Evolutionary conservation across 306 rosid species (phyloP).

Genomic region (Biancaea sappan): DNA sequence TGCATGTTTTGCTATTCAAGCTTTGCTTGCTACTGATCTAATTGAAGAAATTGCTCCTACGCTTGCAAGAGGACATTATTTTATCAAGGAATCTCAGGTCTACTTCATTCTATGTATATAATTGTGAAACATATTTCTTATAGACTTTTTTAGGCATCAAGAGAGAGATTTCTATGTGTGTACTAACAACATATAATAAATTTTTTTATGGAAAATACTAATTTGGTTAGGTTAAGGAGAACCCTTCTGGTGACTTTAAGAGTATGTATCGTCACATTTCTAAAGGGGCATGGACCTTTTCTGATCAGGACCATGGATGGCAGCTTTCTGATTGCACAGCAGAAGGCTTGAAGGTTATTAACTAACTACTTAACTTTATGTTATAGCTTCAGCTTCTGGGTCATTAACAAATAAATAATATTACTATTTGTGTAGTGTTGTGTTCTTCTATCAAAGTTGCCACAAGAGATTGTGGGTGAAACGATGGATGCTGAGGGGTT

Average conservation of each 20-base stretch:
- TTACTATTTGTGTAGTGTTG: not conserved
- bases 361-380: not conserved
- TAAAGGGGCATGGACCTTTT: not conserved
- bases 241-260: not conserved
- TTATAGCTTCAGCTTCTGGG: not conserved
- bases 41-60: not conserved
- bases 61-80: not conserved
- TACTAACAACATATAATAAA: too few species aligned
- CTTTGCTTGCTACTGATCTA: not conserved
- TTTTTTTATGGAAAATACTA: too few species aligned
- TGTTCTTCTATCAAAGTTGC: not conserved
- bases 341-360: not conserved
- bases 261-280: not conserved
- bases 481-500: constrained; percentile 10
- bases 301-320: not conserved
- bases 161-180: too few species aligned
- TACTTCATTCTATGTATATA: not conserved
- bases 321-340: not conserved
- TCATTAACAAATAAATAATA: not conserved
- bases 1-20: not conserved
- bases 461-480: not conserved
- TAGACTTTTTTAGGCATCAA: too few species aligned
- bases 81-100: not conserved
- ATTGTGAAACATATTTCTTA: not conserved
- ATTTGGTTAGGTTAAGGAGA: not conserved